Base-by-base conservation (phyloP, 106 monocot species). In the Platanthera zijinensis region DNA sequence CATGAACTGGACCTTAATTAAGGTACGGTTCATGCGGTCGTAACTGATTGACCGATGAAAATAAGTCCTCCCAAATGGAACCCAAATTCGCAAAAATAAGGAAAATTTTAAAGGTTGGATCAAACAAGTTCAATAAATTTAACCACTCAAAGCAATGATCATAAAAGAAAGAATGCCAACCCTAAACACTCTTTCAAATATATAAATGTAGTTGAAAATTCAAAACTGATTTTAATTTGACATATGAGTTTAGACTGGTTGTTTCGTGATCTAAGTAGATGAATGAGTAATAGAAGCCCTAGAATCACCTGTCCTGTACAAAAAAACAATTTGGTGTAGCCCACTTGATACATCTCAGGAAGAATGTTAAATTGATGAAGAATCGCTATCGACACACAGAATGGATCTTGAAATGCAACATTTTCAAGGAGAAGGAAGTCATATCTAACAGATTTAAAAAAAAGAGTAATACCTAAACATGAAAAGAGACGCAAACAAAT, bases 291-390 rank as follows among this genome's bases (percentile, higher is more conserved):
- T 3, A 10, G 30, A 67, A 1, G 66, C 66, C 11, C 12, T 14
- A 17, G 48, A 68, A 17, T 81, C 45, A 94, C 99, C 94, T 99
- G 99, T 77, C 99, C 99, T 74, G 99, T 94, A 70, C 99, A 89
- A 80, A 99, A 99, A 76, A 94, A 99, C 57, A 99, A 85, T 73
- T 99, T 99, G 76, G 99, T 99, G 78, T 92, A 99, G 50, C 99
- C 99, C 84, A 94, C 94, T 88, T 92, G 99, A 84, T 99, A 99
- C 99, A 99, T 99, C 82, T 99, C 99, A 25, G 99, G 99, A 77
- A 94, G 86, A 80, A 99, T 90, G 78, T 92, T 92, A 66, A 94
- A 99, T 52, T 99, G 99, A 22, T 94, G 89, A 84, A 99, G 99
- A 80, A 99, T 94, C 45, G 94, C 94, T 25, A 99, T 88, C 28